Conservation (phyloP, 148 eudicot species). For the Camellia japonica region DNA sequence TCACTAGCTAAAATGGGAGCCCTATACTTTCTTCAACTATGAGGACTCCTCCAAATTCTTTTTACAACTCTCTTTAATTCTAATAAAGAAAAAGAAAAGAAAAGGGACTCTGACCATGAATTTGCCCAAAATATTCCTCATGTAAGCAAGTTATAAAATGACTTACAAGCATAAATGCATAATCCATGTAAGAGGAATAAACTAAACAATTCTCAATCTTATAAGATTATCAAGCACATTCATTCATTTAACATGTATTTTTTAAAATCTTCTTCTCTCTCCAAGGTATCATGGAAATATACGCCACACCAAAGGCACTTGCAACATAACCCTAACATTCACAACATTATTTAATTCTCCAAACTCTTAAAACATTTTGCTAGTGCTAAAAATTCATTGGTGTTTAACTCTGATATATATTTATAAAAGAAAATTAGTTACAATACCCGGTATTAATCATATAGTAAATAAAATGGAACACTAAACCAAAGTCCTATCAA, state of each 20-base stretch:
- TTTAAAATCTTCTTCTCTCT: no score
- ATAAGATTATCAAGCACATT: no score
- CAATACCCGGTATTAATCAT: background rate
- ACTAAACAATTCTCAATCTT: no score
- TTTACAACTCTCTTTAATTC: background rate
- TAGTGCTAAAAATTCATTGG: background rate
- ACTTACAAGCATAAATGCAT: background rate
- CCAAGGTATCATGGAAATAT: no score
- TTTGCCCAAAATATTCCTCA: background rate
- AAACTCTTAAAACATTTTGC: background rate
- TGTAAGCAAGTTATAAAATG: background rate
- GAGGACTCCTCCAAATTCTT: background rate
- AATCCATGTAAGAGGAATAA: background rate
- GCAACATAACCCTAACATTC: no score
- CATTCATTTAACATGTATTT: no score
- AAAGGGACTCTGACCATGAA: background rate
- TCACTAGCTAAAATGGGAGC: background rate
- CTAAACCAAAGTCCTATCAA: background rate
- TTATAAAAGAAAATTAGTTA: background rate
- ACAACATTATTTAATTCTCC: no score
- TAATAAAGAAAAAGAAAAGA: background rate
- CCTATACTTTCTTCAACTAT: background rate
- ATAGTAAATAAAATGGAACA: background rate
- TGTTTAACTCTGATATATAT: background rate
- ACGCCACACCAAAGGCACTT: no score